Conservation (phyloP, 257 asterid genomes). For the Henckelia pumila region DNA sequence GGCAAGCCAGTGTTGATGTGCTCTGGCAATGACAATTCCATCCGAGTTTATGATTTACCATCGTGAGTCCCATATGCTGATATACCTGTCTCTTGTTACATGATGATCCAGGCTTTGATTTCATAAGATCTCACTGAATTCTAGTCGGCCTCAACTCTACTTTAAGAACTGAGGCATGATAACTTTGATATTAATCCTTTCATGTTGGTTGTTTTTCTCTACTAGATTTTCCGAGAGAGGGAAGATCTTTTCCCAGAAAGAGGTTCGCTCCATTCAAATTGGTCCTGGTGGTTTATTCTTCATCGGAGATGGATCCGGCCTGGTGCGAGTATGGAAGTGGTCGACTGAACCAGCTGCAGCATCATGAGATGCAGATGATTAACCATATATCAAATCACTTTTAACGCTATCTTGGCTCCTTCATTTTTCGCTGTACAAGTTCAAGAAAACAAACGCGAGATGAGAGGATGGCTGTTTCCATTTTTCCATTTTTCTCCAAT, state of each 20-base stretch:
- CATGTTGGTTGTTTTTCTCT: slow-evolving; percentile 3
- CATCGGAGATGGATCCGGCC: slow-evolving; percentile 93
- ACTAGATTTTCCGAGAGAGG: slow-evolving; percentile 81
- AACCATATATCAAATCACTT: background rate
- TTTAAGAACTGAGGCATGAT: background rate
- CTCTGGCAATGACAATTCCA: slow-evolving; percentile 72
- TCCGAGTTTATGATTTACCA: slow-evolving; percentile 86
- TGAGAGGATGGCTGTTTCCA: slow-evolving; percentile 20
- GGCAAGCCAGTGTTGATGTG: slow-evolving; percentile 87
- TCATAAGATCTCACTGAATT: slow-evolving; percentile 5
- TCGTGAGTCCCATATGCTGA: slow-evolving; percentile 53
- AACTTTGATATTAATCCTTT: background rate
- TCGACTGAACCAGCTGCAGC: slow-evolving; percentile 44
- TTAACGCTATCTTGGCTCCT: background rate
- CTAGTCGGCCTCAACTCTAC: background rate
- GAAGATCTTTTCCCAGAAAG: slow-evolving; percentile 72
- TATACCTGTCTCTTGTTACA: slow-evolving; percentile 15
- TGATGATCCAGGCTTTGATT: slow-evolving; percentile 19
- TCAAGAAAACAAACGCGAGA: background rate
- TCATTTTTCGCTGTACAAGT: slow-evolving; percentile 18
- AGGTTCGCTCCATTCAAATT: slow-evolving; percentile 70
- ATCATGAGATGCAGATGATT: slow-evolving; percentile 18
- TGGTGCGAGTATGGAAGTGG: slow-evolving; percentile 91
- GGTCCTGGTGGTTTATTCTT: slow-evolving; percentile 91
- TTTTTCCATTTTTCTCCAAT: background rate